These are phyloP conservation scores for Phytophthora fragariaefolia DNA, from an alignment of 352 stramenopile species.

Conservation along the genomic window DNA sequence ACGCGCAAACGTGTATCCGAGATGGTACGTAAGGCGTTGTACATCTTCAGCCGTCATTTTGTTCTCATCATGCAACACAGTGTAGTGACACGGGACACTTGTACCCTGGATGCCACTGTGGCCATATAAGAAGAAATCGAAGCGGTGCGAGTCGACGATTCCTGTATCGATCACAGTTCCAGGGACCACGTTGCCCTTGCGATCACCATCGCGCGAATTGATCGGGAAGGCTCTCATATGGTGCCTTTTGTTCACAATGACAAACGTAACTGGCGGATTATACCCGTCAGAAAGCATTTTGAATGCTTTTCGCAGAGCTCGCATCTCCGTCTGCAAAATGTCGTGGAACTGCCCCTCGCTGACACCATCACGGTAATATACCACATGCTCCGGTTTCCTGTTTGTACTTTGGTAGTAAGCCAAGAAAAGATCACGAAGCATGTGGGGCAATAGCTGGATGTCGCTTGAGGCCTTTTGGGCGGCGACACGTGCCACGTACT, in stretches of 20 bases:
- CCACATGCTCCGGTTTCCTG: constrained; percentile 76
- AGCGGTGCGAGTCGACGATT: constrained; percentile 84
- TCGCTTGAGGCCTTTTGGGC: constrained; percentile 57
- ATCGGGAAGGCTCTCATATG: constrained; percentile 79
- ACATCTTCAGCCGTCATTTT: constrained; percentile 69
- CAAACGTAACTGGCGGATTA: constrained; percentile 83
- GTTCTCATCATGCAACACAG: constrained; percentile 84
- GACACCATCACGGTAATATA: constrained; percentile 90
- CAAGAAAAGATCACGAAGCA: constrained; percentile 80
- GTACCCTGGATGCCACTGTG: constrained; percentile 86
- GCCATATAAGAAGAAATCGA: constrained; percentile 90
- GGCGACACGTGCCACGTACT: constrained; percentile 68
- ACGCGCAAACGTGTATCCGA: constrained; percentile 88
- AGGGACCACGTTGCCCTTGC: constrained; percentile 73
- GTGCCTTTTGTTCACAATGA: constrained; percentile 90
- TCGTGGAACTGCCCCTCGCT: constrained; percentile 86
- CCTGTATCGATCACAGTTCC: constrained; percentile 84
- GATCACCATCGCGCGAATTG: constrained; percentile 52
- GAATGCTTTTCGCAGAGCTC: constrained; percentile 75
- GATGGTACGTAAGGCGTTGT: constrained; percentile 70
- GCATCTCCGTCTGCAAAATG: constrained; percentile 82
- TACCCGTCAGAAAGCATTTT: constrained; percentile 67
- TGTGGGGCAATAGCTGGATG: constrained; percentile 62
- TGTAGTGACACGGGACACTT: constrained; percentile 87
- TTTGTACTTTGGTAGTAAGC: constrained; percentile 76